Base-by-base conservation (phyloP, 805 yeast species). In the Komagataella mondaviorum region DNA sequence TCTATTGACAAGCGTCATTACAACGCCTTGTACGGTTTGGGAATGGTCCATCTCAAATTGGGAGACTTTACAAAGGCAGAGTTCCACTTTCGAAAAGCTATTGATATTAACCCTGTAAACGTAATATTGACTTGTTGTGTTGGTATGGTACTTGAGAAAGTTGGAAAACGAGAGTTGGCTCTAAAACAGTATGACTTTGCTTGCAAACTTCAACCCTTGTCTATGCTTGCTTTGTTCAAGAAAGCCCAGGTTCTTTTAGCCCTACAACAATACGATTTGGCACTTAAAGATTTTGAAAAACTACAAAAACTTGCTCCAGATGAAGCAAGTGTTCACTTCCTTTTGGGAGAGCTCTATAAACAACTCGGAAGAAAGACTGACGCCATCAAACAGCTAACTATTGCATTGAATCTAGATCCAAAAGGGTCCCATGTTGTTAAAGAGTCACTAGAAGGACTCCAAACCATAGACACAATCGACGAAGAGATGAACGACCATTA, bases 21-120 rank as follows among this genome's bases (percentile, higher is more conserved):
- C 66, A 93, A 91, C 65, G 97, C 98, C 0, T 80, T 90, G 60
- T 93, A 93, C 61, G 99, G 99, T 23, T 77, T 93, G 52, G 99
- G 98, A 6, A 88, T 89, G 91, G 95, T 89, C 24, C 85, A 83
- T 63, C 76, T 88, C 63, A 87, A 88, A 60, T 68, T 89, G 50
- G 98, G 97, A 4, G 89, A 88, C 58, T 81, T 81, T 60, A 80
- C 77, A 47, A 80, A 81, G 59, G 96, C 98, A 0, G 90, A 88
- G 59, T 78, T 80, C 55, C 95, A 88, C 65, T 88, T 91, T 69
- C 71, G 88, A 51, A 87, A 85, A 60, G 98, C 98, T 0, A 79
- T 86, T 14, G 78, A 83, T 44, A 88, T 93, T 49, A 93, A 93
- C 61, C 96, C 97, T 1, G 84, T 83, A 47, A 91, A 93, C 65